Conservation (phyloP, 2,329 filamentous ascomycete species). For the Phaeosphaeriaceae sp. region DNA sequence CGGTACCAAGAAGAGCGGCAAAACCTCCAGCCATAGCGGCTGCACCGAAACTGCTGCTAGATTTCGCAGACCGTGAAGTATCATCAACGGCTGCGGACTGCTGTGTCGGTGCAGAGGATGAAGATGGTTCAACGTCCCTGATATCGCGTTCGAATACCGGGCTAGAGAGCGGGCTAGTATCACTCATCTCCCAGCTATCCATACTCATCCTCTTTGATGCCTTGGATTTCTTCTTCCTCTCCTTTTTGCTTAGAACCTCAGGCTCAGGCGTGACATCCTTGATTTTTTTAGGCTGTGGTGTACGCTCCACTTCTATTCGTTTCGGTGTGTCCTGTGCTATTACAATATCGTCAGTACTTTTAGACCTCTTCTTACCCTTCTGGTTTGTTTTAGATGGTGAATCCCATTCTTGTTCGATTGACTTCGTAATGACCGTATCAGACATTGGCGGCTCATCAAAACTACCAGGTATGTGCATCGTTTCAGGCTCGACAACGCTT, state of each 20-base stretch:
- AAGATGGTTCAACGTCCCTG: conserved; percentile 18
- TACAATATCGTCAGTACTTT: conserved; percentile 30
- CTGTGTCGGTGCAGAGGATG: conserved; percentile 1
- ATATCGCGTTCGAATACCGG: conserved; percentile 42
- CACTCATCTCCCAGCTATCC: conserved; percentile 41
- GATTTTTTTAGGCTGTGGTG: conserved; percentile 11
- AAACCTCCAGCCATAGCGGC: conserved; percentile 42
- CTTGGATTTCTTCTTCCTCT: conserved; percentile 44
- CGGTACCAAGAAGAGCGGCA: conserved; percentile 38
- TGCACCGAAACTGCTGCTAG: conserved; percentile 22
- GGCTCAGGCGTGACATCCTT: conserved; percentile 20
- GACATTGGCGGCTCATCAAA: conserved; percentile 55
- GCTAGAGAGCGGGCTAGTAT: conserved; percentile 30
- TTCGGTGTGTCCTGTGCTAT: conserved; percentile 22
- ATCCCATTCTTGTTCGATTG: conserved; percentile 20
- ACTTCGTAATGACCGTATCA: conserved; percentile 41
- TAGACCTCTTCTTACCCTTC: conserved; percentile 36
- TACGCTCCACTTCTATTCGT: conserved; percentile 12
- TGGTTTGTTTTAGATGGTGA: conserved; percentile 26
- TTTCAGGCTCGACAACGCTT: conserved; percentile 61
- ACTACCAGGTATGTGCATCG: conserved; percentile 66
- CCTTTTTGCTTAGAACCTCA: conserved; percentile 48
- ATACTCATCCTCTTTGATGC: conserved; percentile 36
- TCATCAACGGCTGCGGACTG: conserved; percentile 11
- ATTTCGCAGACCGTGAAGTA: conserved; percentile 13